Evolutionary conservation across 2,329 filamentous ascomycete species (phyloP).

Genomic region (Plenodomus lindquistii): DNA sequence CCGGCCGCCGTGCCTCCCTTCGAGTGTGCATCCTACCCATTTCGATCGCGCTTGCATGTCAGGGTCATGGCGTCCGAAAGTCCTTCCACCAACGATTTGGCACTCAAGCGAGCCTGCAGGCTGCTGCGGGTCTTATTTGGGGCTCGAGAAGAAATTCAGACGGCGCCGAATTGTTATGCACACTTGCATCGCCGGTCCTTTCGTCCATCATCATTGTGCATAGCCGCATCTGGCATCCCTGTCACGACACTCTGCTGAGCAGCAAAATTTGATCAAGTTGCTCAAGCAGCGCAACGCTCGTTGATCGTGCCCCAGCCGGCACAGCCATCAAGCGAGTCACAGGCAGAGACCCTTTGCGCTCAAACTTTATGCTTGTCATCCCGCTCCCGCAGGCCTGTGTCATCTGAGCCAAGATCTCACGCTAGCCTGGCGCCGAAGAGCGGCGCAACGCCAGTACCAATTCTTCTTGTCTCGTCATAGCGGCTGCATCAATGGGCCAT

Average conservation of each 20-base stretch:
- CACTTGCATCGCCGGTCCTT: constrained; percentile 20
- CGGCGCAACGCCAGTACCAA: constrained; percentile 27
- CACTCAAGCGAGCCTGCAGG: constrained; percentile 34
- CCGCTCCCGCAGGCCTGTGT: constrained; percentile 42
- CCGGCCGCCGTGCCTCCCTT: background rate
- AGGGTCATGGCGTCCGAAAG: constrained; percentile 16
- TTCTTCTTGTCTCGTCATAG: constrained; percentile 28
- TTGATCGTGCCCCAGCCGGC: background rate
- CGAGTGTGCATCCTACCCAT: constrained; percentile 7
- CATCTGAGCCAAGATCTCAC: constrained; percentile 26
- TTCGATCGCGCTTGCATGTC: constrained; percentile 30
- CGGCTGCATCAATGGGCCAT: constrained; percentile 12
- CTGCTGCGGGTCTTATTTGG: constrained; percentile 29
- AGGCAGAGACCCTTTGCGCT: constrained; percentile 32
- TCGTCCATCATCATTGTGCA: constrained; percentile 29
- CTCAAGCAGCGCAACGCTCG: background rate
- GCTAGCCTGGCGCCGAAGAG: constrained; percentile 32
- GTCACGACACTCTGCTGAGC: background rate
- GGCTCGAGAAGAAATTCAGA: constrained; percentile 21
- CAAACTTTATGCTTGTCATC: constrained; percentile 47
- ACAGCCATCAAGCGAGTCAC: constrained; percentile 20
- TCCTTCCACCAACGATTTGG: constrained; percentile 20
- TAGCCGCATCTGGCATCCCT: constrained; percentile 11
- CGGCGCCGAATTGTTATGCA: constrained; percentile 31
- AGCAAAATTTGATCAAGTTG: background rate